These are phyloP conservation scores for Sistotremastrum suecicum DNA, from an alignment of 768 basidiomycete genomes.

Conservation along the genomic window DNA sequence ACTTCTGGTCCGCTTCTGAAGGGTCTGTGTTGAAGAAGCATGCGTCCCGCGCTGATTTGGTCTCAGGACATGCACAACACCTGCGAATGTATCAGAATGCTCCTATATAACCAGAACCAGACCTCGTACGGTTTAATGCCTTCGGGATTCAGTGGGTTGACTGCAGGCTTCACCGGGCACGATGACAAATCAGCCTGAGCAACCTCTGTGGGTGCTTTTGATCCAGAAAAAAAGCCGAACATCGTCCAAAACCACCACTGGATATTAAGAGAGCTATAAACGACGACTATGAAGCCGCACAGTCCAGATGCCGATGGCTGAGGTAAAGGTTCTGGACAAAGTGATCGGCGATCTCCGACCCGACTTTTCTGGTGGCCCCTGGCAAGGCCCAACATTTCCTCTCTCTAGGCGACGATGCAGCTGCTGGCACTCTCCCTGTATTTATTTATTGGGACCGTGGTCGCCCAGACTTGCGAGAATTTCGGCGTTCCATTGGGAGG, in stretches of 20 bases:
- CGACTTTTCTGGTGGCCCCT: too few species aligned
- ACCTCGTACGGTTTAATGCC: slow-evolving; percentile 84
- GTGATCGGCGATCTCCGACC: too few species aligned
- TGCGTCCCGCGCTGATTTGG: slow-evolving; percentile 83
- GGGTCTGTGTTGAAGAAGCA: slow-evolving; percentile 75
- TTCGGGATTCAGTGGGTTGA: slow-evolving; percentile 84
- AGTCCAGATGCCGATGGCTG: too few species aligned
- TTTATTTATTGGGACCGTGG: not conserved
- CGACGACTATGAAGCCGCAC: too few species aligned
- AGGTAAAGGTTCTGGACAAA: too few species aligned
- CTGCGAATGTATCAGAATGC: slow-evolving; percentile 24
- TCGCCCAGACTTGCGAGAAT: slow-evolving; percentile 43
- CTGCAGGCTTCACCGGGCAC: slow-evolving; percentile 61
- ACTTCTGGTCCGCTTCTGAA: slow-evolving; percentile 58
- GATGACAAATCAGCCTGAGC: slow-evolving; percentile 19
- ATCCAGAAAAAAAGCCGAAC: too few species aligned
- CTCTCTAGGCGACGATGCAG: slow-evolving; percentile 15
- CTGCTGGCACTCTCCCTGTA: slow-evolving; percentile 6
- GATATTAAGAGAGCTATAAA: too few species aligned
- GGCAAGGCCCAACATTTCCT: slow-evolving; percentile 9
- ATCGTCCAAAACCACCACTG: too few species aligned
- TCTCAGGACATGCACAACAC: slow-evolving; percentile 92
- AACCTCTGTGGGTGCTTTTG: too few species aligned
- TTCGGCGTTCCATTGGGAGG: slow-evolving; percentile 41
- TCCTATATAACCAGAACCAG: not conserved